These are phyloP conservation scores for Ascodesmis nigricans DNA, from an alignment of 495 filamentous ascomycete species.

Conservation along the genomic window DNA sequence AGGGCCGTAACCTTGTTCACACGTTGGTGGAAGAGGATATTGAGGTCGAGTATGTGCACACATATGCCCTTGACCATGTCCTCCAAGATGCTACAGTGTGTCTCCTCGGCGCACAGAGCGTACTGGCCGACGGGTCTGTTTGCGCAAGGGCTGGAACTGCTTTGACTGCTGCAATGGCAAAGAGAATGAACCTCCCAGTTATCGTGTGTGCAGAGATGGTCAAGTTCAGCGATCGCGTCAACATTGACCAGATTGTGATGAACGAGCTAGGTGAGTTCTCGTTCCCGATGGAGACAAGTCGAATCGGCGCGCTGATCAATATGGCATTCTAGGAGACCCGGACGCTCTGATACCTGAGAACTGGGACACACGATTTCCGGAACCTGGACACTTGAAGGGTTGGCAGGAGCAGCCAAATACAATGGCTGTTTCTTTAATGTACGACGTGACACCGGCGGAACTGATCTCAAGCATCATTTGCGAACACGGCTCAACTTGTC, in stretches of 20 bases:
- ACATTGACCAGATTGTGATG: slow-evolving; percentile 71
- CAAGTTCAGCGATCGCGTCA: slow-evolving; percentile 83
- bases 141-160: slow-evolving; percentile 77
- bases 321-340: slow-evolving; percentile 1
- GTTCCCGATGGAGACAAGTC: slow-evolving; percentile 22
- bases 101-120: slow-evolving; percentile 68
- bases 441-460: slow-evolving; percentile 80
- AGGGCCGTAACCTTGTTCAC: slow-evolving; percentile 54
- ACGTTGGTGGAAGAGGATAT: slow-evolving; percentile 45
- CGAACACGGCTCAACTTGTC: slow-evolving; percentile 71
- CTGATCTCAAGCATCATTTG: slow-evolving; percentile 77
- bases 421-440: slow-evolving; percentile 66
- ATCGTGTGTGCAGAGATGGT: slow-evolving; percentile 83
- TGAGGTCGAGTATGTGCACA: slow-evolving; percentile 55
- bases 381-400: slow-evolving; percentile 27
- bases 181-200: slow-evolving; percentile 51
- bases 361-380: slow-evolving; percentile 8
- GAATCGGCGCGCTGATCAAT: background rate
- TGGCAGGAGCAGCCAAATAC: slow-evolving; percentile 42
- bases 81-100: slow-evolving; percentile 57
- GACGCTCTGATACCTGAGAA: slow-evolving; percentile 4
- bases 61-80: slow-evolving; percentile 49
- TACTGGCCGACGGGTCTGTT: slow-evolving; percentile 74
- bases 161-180: slow-evolving; percentile 67
- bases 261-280: slow-evolving; percentile 66